Evolutionary conservation across 805 yeast species (phyloP).

Genomic region (Candida nemodendra): DNA sequence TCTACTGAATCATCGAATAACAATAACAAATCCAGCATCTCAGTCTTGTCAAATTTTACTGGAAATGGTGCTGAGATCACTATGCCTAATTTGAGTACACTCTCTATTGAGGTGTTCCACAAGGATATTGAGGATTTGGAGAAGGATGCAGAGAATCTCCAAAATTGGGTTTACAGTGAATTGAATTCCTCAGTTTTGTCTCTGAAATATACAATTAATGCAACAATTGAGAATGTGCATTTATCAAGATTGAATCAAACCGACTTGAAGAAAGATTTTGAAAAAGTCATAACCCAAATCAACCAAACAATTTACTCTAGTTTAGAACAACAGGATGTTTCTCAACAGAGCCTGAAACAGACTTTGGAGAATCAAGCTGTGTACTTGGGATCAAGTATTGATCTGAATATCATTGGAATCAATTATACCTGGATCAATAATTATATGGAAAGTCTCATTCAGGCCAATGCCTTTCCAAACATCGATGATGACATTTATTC

Average conservation of each 20-base stretch:
- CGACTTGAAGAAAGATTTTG: constrained; percentile 2
- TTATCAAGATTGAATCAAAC: neutral
- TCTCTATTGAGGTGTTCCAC: neutral
- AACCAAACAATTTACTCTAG: constrained; percentile 11
- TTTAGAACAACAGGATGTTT: constrained; percentile 9
- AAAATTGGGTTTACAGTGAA: constrained; percentile 3
- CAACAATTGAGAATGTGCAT: constrained; percentile 9
- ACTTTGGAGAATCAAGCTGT: constrained; percentile 15
- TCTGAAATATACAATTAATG: constrained; percentile 9
- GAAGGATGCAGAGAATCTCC: constrained; percentile 6
- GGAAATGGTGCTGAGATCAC: neutral
- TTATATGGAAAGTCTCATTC: constrained; percentile 3
- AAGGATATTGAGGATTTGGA: neutral
- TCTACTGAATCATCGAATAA: no score
- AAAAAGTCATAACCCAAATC: constrained; percentile 6
- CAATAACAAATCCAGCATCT: no score
- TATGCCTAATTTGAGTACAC: neutral
- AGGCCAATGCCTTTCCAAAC: neutral
- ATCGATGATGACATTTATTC: constrained; percentile 4
- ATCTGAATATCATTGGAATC: constrained; percentile 9
- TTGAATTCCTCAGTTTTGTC: constrained; percentile 2
- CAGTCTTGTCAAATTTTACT: neutral
- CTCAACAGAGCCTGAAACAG: constrained; percentile 8
- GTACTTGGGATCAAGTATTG: constrained; percentile 12
- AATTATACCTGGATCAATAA: constrained; percentile 18